These are phyloP conservation scores for Ophiocordyceps australis DNA, from an alignment of 2,329 filamentous ascomycete genomes.

Conservation along the genomic window DNA sequence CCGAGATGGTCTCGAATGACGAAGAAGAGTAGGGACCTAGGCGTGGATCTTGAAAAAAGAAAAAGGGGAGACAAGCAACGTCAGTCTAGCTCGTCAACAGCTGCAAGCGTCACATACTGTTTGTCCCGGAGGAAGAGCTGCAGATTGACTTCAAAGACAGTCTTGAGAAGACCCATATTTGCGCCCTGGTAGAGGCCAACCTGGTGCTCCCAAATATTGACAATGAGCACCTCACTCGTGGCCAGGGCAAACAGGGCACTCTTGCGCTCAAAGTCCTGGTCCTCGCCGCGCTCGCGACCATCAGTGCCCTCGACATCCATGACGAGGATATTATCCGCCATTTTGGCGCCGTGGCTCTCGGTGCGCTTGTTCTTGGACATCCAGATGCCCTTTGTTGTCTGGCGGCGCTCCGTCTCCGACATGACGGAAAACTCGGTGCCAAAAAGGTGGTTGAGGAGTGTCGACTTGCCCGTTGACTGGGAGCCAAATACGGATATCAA, in stretches of 20 bases:
- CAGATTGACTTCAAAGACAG: slow-evolving; percentile 95
- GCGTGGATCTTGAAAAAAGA: slow-evolving; percentile 63
- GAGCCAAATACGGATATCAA: slow-evolving; percentile 98
- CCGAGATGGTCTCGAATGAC: slow-evolving; percentile 96
- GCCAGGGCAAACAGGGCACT: slow-evolving; percentile 93
- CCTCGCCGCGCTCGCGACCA: slow-evolving; percentile 86
- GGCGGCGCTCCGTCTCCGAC: slow-evolving; percentile 82
- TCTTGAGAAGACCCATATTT: slow-evolving; percentile 97
- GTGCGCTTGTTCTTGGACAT: slow-evolving; percentile 87
- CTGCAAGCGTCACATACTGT: slow-evolving; percentile 39
- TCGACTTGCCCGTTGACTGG: slow-evolving; percentile 96
- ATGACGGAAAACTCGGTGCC: slow-evolving; percentile 95
- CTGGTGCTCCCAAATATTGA: slow-evolving; percentile 99
- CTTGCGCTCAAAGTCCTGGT: slow-evolving; percentile 98
- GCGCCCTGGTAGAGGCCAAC: slow-evolving; percentile 95
- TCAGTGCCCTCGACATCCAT: slow-evolving; percentile 99
- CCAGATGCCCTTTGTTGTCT: slow-evolving; percentile 99
- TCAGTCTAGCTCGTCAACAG: slow-evolving; percentile 6
- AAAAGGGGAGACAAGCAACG: no score
- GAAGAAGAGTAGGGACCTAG: slow-evolving; percentile 89
- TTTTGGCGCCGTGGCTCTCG: slow-evolving; percentile 32
- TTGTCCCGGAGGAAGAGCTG: slow-evolving; percentile 93
- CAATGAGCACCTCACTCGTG: slow-evolving; percentile 91
- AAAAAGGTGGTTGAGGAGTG: slow-evolving; percentile 87
- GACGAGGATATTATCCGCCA: slow-evolving; percentile 96